Conservation (phyloP, 768 basidiomycete genomes). For the Vararia minispora region DNA sequence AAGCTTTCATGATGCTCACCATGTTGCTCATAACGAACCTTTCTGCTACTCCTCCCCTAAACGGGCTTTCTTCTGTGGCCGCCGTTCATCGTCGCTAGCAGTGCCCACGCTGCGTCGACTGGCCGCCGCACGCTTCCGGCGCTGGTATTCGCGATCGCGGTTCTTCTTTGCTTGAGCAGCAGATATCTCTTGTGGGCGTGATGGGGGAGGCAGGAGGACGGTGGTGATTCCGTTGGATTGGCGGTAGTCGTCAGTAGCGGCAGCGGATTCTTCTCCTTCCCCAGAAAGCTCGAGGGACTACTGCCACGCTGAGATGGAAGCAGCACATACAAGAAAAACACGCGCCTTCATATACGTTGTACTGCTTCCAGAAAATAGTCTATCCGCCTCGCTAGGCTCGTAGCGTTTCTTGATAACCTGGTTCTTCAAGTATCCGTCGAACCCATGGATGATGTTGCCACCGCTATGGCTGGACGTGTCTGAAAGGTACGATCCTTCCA, state of each 20-base stretch:
- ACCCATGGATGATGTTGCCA: constrained; percentile 82
- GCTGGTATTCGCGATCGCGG: constrained; percentile 73
- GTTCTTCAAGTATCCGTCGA: constrained; percentile 79
- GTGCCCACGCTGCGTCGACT: constrained; percentile 57
- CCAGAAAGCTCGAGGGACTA: constrained; percentile 69
- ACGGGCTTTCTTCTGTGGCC: constrained; percentile 60
- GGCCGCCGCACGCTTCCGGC: constrained; percentile 57
- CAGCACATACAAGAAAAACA: background rate
- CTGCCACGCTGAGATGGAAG: constrained; percentile 5
- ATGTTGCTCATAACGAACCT: too few species aligned
- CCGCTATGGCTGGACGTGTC: constrained; percentile 70
- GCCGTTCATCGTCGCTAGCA: constrained; percentile 64
- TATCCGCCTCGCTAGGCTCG: constrained; percentile 67
- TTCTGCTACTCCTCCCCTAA: constrained; percentile 58
- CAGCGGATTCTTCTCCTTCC: constrained; percentile 53
- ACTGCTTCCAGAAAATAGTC: constrained; percentile 78
- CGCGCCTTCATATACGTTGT: constrained; percentile 62
- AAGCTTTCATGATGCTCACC: too few species aligned
- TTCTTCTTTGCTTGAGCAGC: constrained; percentile 68
- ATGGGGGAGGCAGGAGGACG: constrained; percentile 66
- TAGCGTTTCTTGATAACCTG: constrained; percentile 59
- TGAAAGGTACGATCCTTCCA: constrained; percentile 65
- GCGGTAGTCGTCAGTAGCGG: constrained; percentile 58
- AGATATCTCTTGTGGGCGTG: constrained; percentile 52
- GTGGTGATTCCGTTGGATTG: constrained; percentile 66